A percentile compares a stretch with the other conserved stretches of the same genome.
Conservation (phyloP, 2,329 filamentous ascomycete species). For the Allantophomopsis lycopodina region DNA sequence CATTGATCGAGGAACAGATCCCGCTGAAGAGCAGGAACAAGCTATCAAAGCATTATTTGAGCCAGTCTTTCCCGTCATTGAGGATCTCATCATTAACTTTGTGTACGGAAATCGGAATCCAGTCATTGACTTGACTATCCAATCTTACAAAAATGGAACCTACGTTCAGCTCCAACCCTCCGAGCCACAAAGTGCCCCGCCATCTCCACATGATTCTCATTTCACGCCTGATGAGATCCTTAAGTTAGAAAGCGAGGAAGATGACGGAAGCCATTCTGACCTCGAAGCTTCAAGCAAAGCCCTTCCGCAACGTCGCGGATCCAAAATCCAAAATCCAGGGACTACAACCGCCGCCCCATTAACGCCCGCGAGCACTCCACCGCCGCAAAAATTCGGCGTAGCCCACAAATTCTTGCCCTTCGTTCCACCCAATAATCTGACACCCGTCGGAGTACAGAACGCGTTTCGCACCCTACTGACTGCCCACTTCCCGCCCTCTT, state of each 20-base stretch:
- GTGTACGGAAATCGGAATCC: slow-evolving; percentile 26
- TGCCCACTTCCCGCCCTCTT: slow-evolving; percentile 32
- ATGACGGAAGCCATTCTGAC: too few species aligned
- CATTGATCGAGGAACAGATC: slow-evolving; percentile 26
- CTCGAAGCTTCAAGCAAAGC: too few species aligned
- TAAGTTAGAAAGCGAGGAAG: not conserved
- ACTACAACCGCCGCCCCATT: too few species aligned
- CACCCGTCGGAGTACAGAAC: slow-evolving; percentile 41
- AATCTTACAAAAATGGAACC: slow-evolving; percentile 27
- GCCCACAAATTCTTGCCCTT: slow-evolving; percentile 31
- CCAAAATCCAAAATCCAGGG: too few species aligned
- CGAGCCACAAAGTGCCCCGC: not conserved
- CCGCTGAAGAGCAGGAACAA: slow-evolving; percentile 10
- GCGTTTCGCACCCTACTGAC: slow-evolving; percentile 37
- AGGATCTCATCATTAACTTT: slow-evolving; percentile 43
- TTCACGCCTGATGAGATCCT: slow-evolving; percentile 3
- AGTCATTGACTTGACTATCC: slow-evolving; percentile 31
- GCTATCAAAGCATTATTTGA: slow-evolving; percentile 7
- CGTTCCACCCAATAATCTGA: slow-evolving; percentile 24
- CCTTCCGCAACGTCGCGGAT: not conserved
- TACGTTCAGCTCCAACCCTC: slow-evolving; percentile 9
- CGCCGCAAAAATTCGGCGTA: slow-evolving; percentile 1
- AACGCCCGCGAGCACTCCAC: not conserved
- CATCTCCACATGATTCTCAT: not conserved
- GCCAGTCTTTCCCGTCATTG: slow-evolving; percentile 34